phyloP scores from a whole-genome alignment of 805 yeast species.

The Metschnikowia corniflorae region DNA sequence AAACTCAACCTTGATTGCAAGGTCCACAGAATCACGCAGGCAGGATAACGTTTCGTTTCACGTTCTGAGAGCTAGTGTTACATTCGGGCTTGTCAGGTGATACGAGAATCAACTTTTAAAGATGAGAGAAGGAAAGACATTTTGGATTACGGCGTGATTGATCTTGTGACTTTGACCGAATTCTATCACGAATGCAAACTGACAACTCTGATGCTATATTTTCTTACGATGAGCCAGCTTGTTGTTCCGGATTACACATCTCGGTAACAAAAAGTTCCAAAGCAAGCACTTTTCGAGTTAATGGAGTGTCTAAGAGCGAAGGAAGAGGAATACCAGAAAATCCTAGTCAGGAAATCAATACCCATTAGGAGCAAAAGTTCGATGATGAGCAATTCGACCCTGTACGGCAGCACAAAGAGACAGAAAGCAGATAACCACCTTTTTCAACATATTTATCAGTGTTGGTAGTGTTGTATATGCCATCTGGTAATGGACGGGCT shows the following conservation, averaged over 20 bases:
- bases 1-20: too few relatives aligned
- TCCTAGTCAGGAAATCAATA: slow-evolving; percentile 24
- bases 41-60: too few relatives aligned
- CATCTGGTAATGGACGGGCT: slow-evolving; percentile 85
- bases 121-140: slow-evolving; percentile 8
- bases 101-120: slow-evolving; percentile 5
- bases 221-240: slow-evolving; percentile 25
- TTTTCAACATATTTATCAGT: slow-evolving; percentile 74
- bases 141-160: slow-evolving; percentile 13
- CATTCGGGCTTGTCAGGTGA: too few relatives aligned
- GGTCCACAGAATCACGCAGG: too few relatives aligned
- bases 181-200: slow-evolving; percentile 29
- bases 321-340: slow-evolving; percentile 67
- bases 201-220: slow-evolving; percentile 27
- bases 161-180: slow-evolving; percentile 22
- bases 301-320: slow-evolving; percentile 58
- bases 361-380: slow-evolving; percentile 29
- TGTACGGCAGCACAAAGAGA: slow-evolving; percentile 61
- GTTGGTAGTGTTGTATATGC: slow-evolving; percentile 85
- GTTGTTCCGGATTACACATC: slow-evolving; percentile 10
- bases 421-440: slow-evolving; percentile 82
- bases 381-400: slow-evolving; percentile 33
- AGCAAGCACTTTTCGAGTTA: slow-evolving; percentile 43
- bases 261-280: slow-evolving; percentile 18
- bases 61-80: too few relatives aligned